Base-by-base conservation (phyloP, 2,329 filamentous ascomycete genomes). In the Ramularia endophylla region DNA sequence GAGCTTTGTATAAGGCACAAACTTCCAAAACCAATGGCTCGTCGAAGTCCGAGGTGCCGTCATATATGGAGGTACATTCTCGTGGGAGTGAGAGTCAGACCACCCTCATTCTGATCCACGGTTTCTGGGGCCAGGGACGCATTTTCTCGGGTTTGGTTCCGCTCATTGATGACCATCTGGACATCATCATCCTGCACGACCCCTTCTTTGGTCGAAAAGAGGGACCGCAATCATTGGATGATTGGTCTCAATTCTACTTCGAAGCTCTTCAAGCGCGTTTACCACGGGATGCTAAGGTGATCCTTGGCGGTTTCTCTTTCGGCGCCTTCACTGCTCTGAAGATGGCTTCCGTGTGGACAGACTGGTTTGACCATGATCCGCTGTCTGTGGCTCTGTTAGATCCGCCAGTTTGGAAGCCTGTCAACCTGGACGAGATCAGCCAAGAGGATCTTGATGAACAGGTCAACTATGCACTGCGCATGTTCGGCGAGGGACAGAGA, bases 291-390 rank as follows among this genome's bases (percentile, higher is more conserved):
- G 16, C 11, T 11, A 20, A 6, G 13, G 31, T 41, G 3, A 41
- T 41, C 17, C 25, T 43, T 11, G 40, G 40, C 16, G 40, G 40
- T n/a, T 43, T 34, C 40, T 43, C 40, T 2, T 43, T 43, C 17
- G 40, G 40, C 25, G 19, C 25, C 13, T 43, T 43, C 34, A 43
- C 35, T 4, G 40, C 40, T n/a, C 28, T 43, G 8, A 30, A 43
- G 15, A 43, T 43, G 34, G 40, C 40, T 8, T 41, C 39, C 2
- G 13, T 41, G 3, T 41, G 39, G 39, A 28, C 25, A 29, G 25
- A 41, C 6, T 36, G 20, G 12, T 41, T 36, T 25, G 22, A 25
- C 17, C 8, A 11, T 5, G 25, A 27, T 8, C 39, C 30, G 15
- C 8, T 12, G 11, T 41, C 39, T 5, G 18, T 41, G 22, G 11